Evolutionary conservation across 768 basidiomycete genomes (phyloP), one percentile per base, ranked within the genome.

Genomic region (Pleurotus eryngii): DNA sequence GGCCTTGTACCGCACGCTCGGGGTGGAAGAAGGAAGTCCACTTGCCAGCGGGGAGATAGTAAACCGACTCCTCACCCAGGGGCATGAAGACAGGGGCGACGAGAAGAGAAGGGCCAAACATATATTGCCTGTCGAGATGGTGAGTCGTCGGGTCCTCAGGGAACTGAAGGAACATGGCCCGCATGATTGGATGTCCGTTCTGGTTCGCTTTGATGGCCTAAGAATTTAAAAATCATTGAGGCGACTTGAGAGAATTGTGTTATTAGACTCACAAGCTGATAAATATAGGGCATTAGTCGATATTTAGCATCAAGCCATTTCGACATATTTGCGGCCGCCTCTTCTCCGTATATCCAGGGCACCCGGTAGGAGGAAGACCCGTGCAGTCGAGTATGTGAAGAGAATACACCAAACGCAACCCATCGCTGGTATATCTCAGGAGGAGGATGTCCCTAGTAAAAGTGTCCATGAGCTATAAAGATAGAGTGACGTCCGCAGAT

Each of bases 381-480:
- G 59, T 91, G 89, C 45, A 91, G 69, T 20, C 88, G 81, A 6
- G 86, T 86, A 62, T 90, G 89, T 24, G 87, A 86, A 2, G 86
- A 89, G 72, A 89, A 90, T 27, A 89, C 69, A 0, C 88, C 87
- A 67, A 87, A 88, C 1, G 86, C 87, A 14, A 87, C 82, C 87
- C 87, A 91, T 45, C 88, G 84, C 61, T 86, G 82, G 65, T 87
- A 89, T 45, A 89, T 81, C 62, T 84, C 83, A 0, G 84, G 79
- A 7, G 82, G 81, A 2, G 87, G 86, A 53, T 81, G 82, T 8
- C 86, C 87, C 81, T 85, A 59, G 49, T 11, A 14, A n/a, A 54
- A 48, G 17, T 20, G 14, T 40, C 18, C 24, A 35, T 49, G 26
- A 51, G 48, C 27, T 27, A 18, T 7, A 53, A 43, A 17, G 27